These are phyloP conservation scores for Voacanga thouarsii DNA, from an alignment of 257 asterid genomes.

Conservation along the genomic window DNA sequence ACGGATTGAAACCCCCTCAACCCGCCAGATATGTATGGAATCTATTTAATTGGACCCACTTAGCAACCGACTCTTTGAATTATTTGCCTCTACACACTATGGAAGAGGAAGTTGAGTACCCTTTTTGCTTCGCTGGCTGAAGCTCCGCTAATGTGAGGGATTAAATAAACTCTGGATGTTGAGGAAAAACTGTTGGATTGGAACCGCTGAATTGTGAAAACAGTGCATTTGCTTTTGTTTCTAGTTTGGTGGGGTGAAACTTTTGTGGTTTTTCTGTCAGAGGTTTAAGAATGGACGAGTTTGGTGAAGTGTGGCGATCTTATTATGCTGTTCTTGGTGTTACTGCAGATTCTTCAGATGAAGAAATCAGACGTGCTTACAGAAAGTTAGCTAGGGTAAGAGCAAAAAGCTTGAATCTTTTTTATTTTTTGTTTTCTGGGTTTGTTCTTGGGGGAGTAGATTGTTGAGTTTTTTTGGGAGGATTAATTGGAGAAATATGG, in stretches of 20 bases:
- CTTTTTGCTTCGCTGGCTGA: neutral
- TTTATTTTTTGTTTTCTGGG: neutral
- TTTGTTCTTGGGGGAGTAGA: neutral
- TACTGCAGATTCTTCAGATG: slow-evolving; percentile 44
- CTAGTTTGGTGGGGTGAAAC: neutral
- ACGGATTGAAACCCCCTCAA: neutral
- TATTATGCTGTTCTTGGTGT: slow-evolving; percentile 71
- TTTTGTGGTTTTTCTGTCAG: slow-evolving; percentile 8
- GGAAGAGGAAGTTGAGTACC: neutral
- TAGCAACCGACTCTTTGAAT: slow-evolving; percentile 9
- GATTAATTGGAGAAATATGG: neutral
- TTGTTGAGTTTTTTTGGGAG: neutral
- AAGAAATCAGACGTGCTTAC: slow-evolving; percentile 69
- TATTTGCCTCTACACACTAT: neutral
- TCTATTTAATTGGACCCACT: slow-evolving; percentile 8
- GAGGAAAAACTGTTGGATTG: neutral
- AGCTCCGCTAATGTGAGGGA: neutral
- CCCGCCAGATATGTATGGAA: slow-evolving; percentile 15
- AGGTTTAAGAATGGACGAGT: slow-evolving; percentile 28
- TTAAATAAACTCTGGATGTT: neutral
- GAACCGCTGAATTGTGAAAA: neutral
- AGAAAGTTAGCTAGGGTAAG: slow-evolving; percentile 82
- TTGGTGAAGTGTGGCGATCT: slow-evolving; percentile 19
- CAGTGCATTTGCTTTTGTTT: neutral
- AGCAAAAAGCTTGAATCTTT: neutral